A percentile compares a stretch with the other conserved stretches of the same genome.
These are phyloP conservation scores for Nemania bipapillata DNA, from an alignment of 2,329 filamentous ascomycete species.

Conservation along the genomic window DNA sequence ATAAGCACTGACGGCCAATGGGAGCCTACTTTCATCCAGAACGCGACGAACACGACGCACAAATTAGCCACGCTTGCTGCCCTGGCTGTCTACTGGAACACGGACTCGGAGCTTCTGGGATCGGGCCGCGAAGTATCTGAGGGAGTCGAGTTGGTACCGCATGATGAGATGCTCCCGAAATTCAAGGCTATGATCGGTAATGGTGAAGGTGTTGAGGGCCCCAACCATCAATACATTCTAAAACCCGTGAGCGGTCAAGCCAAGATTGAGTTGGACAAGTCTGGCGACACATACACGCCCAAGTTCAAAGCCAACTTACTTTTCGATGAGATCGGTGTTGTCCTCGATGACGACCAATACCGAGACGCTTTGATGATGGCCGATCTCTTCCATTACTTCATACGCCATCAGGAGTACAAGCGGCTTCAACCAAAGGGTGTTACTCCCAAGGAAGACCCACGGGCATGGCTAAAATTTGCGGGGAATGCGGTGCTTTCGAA, in stretches of 20 bases:
- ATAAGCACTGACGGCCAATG: constrained; percentile 95
- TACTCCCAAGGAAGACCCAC: constrained; percentile 86
- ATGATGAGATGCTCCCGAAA: constrained; percentile 79
- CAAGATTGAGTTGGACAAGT: constrained; percentile 94
- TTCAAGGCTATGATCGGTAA: constrained; percentile 84
- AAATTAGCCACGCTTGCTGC: constrained; percentile 92
- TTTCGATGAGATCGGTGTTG: constrained; percentile 96
- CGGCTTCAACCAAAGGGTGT: constrained; percentile 85
- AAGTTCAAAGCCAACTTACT: constrained; percentile 90
- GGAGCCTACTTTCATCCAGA: constrained; percentile 95
- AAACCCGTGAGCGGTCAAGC: constrained; percentile 95
- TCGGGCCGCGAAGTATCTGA: constrained; percentile 77
- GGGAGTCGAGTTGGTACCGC: constrained; percentile 71
- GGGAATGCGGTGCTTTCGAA: constrained; percentile 88
- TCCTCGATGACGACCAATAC: constrained; percentile 98
- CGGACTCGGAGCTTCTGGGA: constrained; percentile 84
- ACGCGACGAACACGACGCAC: constrained; percentile 82
- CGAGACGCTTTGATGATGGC: constrained; percentile 97
- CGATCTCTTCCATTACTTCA: constrained; percentile 97
- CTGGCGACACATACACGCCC: constrained; percentile 78
- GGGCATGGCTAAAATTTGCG: constrained; percentile 92
- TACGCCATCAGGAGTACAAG: constrained; percentile 96
- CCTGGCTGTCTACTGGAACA: constrained; percentile 97
- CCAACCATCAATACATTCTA: constrained; percentile 88
- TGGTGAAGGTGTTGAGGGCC: constrained; percentile 65